Percentiles rank a stretch among this genome's conserved stretches.
phyloP scores from a whole-genome alignment of 345 rosid species.

The Citrus mangshanensis region DNA sequence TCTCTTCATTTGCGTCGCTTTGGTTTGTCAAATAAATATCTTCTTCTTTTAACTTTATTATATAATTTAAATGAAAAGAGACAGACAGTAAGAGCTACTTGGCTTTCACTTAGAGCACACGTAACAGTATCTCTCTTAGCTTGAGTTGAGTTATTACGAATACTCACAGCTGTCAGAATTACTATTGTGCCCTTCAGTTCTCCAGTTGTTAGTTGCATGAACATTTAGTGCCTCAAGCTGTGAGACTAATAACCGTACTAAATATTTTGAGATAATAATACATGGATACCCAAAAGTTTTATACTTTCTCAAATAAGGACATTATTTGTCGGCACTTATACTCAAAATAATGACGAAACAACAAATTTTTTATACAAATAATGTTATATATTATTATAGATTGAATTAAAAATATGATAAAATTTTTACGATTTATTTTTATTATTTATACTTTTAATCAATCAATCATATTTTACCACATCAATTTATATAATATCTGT shows the following conservation, averaged over 20 bases:
- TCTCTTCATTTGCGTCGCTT: neutral
- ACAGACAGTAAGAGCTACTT: slow-evolving; percentile 8
- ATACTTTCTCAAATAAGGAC: too few relatives aligned
- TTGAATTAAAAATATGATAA: too few relatives aligned
- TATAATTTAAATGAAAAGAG: neutral
- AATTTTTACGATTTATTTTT: too few relatives aligned
- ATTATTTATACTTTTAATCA: too few relatives aligned
- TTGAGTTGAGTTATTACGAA: neutral
- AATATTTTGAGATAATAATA: neutral
- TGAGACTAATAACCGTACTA: neutral
- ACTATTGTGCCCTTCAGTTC: slow-evolving; percentile 24
- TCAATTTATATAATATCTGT: too few relatives aligned
- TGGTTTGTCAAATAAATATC: neutral
- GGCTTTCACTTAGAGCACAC: slow-evolving; percentile 74
- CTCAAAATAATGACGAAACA: too few relatives aligned
- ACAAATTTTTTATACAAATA: too few relatives aligned
- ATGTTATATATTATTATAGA: too few relatives aligned
- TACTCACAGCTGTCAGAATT: neutral
- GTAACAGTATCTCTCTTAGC: slow-evolving; percentile 32
- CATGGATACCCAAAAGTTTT: too few relatives aligned
- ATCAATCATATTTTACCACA: too few relatives aligned
- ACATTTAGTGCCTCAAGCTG: neutral
- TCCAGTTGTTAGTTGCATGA: neutral
- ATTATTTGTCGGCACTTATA: too few relatives aligned
- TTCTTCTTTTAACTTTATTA: neutral